Conservation (phyloP, 495 filamentous ascomycete genomes). For the Aspergillus conjunctus region DNA sequence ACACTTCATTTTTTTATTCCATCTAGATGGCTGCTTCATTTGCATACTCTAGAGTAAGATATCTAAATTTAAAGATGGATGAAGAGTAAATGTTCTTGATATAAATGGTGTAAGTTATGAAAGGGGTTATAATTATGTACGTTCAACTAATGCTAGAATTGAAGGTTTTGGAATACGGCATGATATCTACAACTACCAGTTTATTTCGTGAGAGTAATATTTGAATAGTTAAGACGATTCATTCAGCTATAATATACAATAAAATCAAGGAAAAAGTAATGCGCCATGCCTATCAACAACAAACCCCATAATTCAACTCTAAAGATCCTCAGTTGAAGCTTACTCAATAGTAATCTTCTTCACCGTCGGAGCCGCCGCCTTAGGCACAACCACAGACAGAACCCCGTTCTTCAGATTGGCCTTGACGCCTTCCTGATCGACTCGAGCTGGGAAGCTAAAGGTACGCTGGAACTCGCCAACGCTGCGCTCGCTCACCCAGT, state of each 20-base stretch:
- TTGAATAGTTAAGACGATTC: too few species aligned
- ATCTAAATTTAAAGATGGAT: too few species aligned
- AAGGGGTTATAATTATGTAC: background rate
- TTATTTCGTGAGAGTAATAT: too few species aligned
- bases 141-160: too few species aligned
- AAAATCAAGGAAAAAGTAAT: too few species aligned
- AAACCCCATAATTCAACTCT: background rate
- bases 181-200: too few species aligned
- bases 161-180: too few species aligned
- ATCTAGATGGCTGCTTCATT: too few species aligned
- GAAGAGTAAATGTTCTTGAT: background rate
- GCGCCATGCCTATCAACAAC: background rate
- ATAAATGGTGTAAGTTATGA: too few species aligned
- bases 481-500: slow-evolving; percentile 83
- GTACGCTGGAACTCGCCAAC: slow-evolving; percentile 80
- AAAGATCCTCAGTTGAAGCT: slow-evolving; percentile 4
- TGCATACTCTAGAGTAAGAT: too few species aligned
- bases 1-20: too few species aligned
- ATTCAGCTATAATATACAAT: too few species aligned
- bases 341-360: slow-evolving; percentile 67
- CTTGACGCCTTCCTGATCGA: slow-evolving; percentile 78
- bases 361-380: slow-evolving; percentile 57
- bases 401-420: slow-evolving; percentile 80
- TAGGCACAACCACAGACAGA: slow-evolving; percentile 75
- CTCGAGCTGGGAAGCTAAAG: slow-evolving; percentile 76